Base-by-base conservation (phyloP, 2,329 filamentous ascomycete genomes). In the Seiridium unicorne region DNA sequence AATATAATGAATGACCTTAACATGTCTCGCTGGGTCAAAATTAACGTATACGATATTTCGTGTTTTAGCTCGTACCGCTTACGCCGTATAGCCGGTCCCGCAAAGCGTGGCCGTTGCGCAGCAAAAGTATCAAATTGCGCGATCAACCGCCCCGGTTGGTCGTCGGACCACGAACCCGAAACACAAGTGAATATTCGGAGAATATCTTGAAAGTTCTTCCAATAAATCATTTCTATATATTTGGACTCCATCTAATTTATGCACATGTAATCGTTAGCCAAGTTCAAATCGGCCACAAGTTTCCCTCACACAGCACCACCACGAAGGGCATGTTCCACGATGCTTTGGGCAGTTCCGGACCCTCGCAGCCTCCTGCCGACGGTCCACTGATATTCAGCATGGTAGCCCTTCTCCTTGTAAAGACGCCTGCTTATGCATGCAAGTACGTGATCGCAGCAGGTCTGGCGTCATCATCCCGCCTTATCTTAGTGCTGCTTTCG, bases 381-480 rank as follows among this genome's bases (percentile, higher is more conserved):
- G 46, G 46, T 18, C 46, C 46, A 48, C 46, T 48, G 46, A 48
- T 48, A 48, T 48, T 18, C 44, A 31, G 6, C 46, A 31, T 8
- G 11, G 10, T 3, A 11, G 6, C 26, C 35, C 26, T 9, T n/a
- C 13, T 11, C 36, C 36, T 10, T 38, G 18, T 13, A 34, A 26
- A 26, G 18, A 26, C 44, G 51, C 7, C 36, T 44, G 38, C 36
- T 18, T 13, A 38, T 3, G 18, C 32, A 38, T 13, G 34, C 18
- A 35, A 13, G 44, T 55, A 44, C 51, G 51, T 55, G 51, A 42
- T 55, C 26, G 36, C 10, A 55, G n/a, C 36, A 55, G 34, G 44
- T 55, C 36, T 55, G 51, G 51, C 51, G 51, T 55, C 51, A 55
- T 55, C 36, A 44, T 31, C 4, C n/a, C 31, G 7, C 51, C 51